Conservation (phyloP, 805 yeast species). For the Starmerella apis region DNA sequence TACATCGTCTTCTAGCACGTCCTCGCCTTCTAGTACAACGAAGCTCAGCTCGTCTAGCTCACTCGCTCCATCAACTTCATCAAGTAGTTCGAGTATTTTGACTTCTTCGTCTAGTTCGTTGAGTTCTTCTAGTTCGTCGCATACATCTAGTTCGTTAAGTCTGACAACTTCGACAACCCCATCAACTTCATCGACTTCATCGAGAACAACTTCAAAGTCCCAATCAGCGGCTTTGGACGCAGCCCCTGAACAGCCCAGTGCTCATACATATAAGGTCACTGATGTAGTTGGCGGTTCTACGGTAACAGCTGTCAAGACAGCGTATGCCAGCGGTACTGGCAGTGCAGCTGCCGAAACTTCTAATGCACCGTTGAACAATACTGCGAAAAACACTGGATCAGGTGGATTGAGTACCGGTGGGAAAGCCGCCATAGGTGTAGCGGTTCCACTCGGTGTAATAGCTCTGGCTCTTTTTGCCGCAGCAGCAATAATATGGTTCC, state of each 20-base stretch:
- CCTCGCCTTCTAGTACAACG: background rate
- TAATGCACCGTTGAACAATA: background rate
- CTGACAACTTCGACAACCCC: background rate
- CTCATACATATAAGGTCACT: conserved; percentile 6
- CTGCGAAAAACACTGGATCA: background rate
- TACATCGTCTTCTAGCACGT: too few species aligned
- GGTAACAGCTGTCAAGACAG: conserved; percentile 9
- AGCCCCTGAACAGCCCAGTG: background rate
- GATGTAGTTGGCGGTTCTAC: conserved; percentile 9
- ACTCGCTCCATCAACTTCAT: background rate
- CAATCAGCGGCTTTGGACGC: background rate
- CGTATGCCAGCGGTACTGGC: background rate
- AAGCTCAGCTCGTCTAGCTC: background rate
- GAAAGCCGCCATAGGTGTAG: conserved; percentile 20
- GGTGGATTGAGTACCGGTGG: conserved; percentile 18
- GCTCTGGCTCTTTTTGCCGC: conserved; percentile 7
- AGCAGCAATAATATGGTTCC: background rate
- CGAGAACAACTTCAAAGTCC: background rate
- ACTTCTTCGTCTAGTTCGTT: background rate
- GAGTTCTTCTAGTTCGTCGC: background rate
- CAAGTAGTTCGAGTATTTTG: too few species aligned
- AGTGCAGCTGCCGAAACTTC: background rate
- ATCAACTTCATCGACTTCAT: background rate
- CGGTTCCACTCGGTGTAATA: conserved; percentile 19
- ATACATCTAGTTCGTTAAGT: too few species aligned